Evolutionary conservation across 768 basidiomycete genomes (phyloP).

Genomic region (Termitomyces sp.): DNA sequence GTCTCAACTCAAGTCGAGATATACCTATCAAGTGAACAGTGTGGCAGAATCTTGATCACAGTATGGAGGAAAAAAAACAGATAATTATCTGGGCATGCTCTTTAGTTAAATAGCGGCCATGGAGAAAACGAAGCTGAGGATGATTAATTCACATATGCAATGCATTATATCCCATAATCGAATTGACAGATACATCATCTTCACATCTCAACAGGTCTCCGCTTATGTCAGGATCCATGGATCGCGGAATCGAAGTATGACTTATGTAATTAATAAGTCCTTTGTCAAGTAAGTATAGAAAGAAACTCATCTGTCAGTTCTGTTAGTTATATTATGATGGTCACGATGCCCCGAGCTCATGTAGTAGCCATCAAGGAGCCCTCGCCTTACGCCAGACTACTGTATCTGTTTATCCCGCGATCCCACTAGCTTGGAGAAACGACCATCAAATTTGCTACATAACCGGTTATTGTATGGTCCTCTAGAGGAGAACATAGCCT

Average conservation of each 20-base stretch:
- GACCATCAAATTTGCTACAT: not conserved
- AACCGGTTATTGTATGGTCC: not conserved
- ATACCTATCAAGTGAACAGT: not conserved
- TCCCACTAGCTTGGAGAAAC: no score
- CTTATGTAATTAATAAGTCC: conserved; percentile 1
- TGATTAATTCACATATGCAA: conserved; percentile 4
- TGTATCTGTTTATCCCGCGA: not conserved
- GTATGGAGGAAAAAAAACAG: not conserved
- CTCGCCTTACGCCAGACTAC: not conserved
- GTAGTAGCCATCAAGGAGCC: not conserved
- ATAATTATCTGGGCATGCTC: not conserved
- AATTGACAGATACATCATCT: not conserved
- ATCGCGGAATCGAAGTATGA: not conserved
- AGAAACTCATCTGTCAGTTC: not conserved
- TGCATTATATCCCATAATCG: conserved; percentile 1
- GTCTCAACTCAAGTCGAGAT: not conserved
- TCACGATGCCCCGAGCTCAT: not conserved
- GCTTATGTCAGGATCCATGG: not conserved
- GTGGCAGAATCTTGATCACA: not conserved
- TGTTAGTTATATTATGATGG: not conserved
- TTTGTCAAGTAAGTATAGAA: not conserved
- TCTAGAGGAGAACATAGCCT: not conserved
- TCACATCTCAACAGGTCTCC: not conserved
- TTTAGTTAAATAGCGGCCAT: not conserved
- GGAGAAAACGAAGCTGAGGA: not conserved